Conservation (phyloP, 208 protist genomes). For the Angomonas ambiguus region DNA sequence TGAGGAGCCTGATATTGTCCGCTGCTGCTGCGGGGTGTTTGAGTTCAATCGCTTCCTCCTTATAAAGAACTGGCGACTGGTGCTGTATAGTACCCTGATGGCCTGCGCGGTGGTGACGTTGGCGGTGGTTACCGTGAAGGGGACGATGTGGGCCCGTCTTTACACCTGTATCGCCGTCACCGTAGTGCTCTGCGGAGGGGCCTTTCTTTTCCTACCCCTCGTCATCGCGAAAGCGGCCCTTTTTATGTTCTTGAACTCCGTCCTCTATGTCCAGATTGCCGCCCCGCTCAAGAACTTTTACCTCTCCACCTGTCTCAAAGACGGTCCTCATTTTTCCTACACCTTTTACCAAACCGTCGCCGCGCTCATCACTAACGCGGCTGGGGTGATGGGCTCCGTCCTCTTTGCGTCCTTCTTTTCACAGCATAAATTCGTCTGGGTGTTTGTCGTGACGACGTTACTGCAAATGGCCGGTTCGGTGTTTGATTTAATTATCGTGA, state of each 20-base stretch:
- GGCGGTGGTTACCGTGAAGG: conserved; percentile 26
- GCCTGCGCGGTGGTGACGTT: conserved; percentile 24
- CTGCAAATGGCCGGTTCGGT: conserved; percentile 42
- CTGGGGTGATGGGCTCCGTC: conserved; percentile 36
- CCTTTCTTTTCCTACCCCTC: conserved; percentile 28
- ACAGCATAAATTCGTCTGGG: conserved; percentile 40
- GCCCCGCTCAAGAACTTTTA: conserved; percentile 65
- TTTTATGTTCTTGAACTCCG: conserved; percentile 27
- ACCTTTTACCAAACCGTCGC: conserved; percentile 60
- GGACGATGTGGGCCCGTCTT: conserved; percentile 25
- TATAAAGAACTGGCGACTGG: conserved; percentile 25
- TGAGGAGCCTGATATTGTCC: conserved; percentile 17
- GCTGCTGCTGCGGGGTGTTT: conserved; percentile 17
- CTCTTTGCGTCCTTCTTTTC: conserved; percentile 49
- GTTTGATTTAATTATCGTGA: conserved; percentile 66
- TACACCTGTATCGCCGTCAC: conserved; percentile 23
- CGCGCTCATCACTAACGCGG: conserved; percentile 36
- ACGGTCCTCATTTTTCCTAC: conserved; percentile 61
- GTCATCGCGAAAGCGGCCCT: conserved; percentile 29
- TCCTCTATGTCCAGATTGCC: conserved; percentile 45
- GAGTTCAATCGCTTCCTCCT: conserved; percentile 27
- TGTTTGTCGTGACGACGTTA: conserved; percentile 51
- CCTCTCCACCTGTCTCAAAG: conserved; percentile 41
- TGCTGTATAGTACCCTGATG: conserved; percentile 31
- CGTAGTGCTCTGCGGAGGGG: conserved; percentile 6